phyloP scores from a whole-genome alignment of 179 eudicot species.

The Beta corolliflora region DNA sequence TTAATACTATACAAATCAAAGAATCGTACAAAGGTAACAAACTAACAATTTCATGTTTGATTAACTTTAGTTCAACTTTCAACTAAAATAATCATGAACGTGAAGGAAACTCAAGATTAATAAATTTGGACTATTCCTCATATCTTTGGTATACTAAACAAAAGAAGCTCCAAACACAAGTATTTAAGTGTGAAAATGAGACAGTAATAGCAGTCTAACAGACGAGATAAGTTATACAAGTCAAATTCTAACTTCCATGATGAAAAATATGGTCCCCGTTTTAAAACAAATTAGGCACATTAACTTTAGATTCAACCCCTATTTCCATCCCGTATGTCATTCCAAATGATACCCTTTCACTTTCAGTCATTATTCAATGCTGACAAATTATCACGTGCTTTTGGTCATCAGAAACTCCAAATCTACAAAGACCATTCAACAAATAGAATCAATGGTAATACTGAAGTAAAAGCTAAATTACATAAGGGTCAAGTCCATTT shows the following conservation, averaged over 20 bases:
- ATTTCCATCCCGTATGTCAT: constrained; percentile 19
- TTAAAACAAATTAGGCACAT: constrained; percentile 3
- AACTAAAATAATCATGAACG: neutral
- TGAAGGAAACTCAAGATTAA: neutral
- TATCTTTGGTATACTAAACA: too few relatives aligned
- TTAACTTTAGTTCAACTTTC: neutral
- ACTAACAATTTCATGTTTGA: neutral
- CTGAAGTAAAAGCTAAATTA: too few relatives aligned
- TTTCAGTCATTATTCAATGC: constrained; percentile 17
- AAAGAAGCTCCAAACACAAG: neutral
- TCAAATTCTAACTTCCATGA: constrained; percentile 9
- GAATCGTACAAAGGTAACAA: too few relatives aligned
- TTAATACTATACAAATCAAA: too few relatives aligned
- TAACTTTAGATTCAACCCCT: constrained; percentile 17
- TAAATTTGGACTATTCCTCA: neutral
- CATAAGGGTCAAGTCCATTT: too few relatives aligned
- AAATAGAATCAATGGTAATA: neutral
- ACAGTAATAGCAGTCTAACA: neutral
- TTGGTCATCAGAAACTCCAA: constrained; percentile 10
- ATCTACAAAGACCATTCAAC: constrained; percentile 7
- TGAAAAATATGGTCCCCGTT: constrained; percentile 6
- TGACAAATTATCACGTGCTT: constrained; percentile 17
- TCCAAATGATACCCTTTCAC: neutral
- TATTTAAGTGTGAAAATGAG: constrained; percentile 11
- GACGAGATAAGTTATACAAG: neutral